phyloP scores from a whole-genome alignment of 179 eudicot species.

The Beta lomatogona region DNA sequence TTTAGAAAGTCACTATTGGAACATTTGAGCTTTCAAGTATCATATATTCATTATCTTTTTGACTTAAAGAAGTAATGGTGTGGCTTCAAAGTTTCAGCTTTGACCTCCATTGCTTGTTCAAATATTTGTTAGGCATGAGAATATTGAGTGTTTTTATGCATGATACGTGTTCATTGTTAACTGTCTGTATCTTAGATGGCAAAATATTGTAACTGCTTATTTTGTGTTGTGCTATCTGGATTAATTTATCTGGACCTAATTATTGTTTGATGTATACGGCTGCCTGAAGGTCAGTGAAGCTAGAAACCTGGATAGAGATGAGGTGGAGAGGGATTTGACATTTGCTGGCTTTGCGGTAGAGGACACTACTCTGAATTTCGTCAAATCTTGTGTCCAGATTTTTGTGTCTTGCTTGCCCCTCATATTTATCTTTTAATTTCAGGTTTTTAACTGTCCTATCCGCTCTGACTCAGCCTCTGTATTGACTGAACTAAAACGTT shows the following conservation, averaged over 20 bases:
- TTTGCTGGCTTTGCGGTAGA: conserved; percentile 99
- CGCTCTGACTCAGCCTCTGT: conserved; percentile 87
- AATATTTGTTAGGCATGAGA: not conserved
- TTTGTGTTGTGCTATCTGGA: not conserved
- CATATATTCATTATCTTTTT: not conserved
- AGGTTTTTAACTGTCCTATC: conserved; percentile 98
- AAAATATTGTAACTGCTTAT: conserved; percentile 1
- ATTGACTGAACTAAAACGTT: conserved; percentile 71
- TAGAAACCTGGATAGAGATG: conserved; percentile 87
- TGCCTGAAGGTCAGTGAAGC: conserved; percentile 89
- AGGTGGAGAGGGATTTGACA: conserved; percentile 75
- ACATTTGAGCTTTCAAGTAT: too few species aligned
- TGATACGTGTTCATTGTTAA: not conserved
- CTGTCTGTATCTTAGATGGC: not conserved
- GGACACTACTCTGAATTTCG: not conserved
- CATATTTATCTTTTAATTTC: conserved; percentile 20
- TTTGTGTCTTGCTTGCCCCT: not conserved
- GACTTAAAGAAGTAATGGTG: not conserved
- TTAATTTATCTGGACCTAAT: not conserved
- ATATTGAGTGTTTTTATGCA: not conserved
- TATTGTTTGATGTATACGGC: conserved; percentile 16
- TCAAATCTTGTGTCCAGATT: not conserved
- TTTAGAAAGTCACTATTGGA: too few species aligned
- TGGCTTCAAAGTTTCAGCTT: not conserved
- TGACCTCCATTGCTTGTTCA: not conserved